Evolutionary conservation across 2,329 filamentous ascomycete species (phyloP).

Genomic region (Fusarium pseudoanthophilum): DNA sequence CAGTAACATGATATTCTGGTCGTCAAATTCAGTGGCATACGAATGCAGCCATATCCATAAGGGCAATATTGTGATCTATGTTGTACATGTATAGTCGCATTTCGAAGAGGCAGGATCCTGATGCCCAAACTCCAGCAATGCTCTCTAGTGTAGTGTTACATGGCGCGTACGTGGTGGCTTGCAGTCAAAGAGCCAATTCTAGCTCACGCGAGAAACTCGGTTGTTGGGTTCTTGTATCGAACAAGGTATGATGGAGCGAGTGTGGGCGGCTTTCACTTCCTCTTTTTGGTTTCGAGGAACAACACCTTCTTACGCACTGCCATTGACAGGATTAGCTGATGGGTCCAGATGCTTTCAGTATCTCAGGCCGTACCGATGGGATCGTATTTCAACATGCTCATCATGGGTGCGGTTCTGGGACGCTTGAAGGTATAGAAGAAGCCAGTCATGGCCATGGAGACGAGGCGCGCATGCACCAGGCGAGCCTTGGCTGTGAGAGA

Average conservation of each 20-base stretch:
- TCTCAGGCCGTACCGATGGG: conserved; percentile 76
- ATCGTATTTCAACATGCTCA: conserved; percentile 99
- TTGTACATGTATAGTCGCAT: conserved; percentile 44
- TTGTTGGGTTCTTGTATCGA: conserved; percentile 6
- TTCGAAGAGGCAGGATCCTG: conserved; percentile 29
- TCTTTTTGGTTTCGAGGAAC: conserved; percentile 92
- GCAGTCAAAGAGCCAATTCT: conserved; percentile 4
- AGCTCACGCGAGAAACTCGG: conserved; percentile 16
- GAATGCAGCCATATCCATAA: conserved; percentile 16
- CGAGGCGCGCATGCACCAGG: conserved; percentile 89
- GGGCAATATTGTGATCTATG: conserved; percentile 28
- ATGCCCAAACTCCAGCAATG: conserved; percentile 47
- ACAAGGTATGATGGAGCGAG: conserved; percentile 26
- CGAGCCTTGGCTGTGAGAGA: conserved; percentile 80
- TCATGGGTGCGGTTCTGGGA: conserved; percentile 80
- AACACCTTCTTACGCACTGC: conserved; percentile 93
- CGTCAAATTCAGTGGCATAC: conserved; percentile 8
- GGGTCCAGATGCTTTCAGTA: not conserved
- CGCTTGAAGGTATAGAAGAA: conserved; percentile 94
- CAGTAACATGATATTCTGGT: not conserved
- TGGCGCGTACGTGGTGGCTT: conserved; percentile 16
- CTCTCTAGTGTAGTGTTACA: conserved; percentile 47
- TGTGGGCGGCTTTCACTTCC: conserved; percentile 58
- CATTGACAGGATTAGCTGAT: conserved; percentile 15
- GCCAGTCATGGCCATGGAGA: conserved; percentile 99